Base-by-base conservation (phyloP, 768 basidiomycete species). In the Mycena olivaceomarginata region DNA sequence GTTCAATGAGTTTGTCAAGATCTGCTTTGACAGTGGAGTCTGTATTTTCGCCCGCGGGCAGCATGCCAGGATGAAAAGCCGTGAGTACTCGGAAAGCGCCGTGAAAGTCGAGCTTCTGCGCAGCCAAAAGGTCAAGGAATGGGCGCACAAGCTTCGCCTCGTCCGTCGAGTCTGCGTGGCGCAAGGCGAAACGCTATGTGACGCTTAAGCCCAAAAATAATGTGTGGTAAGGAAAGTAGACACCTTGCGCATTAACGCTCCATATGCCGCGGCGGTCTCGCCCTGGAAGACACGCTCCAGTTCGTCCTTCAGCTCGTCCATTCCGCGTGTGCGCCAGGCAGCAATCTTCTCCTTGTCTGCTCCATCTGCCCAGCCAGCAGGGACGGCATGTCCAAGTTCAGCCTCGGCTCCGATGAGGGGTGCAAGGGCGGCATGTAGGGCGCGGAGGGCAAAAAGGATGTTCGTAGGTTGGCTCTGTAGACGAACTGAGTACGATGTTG, bases 321-420 rank as follows among this genome's bases (percentile, higher is more conserved):
- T 81, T 9, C 93, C 95, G 11, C 87, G 86, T 62, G 90, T 86
- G 15, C 88, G 89, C 94, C 96, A 97, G 31, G 88, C 89, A 10
- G 90, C 86, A 51, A 95, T 79, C 75, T 91, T 89, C 22, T 93
- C 93, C 13, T 88, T 79, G 5, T 89, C 84, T 0, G 81, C 89
- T 18, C 86, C 86, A 11, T 90, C 86, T 0, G 93, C 93, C 96
- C 96, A 98, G 1, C 92, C 94, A 22, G 82, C 70, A 1, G 85
- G 79, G 11, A 92, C 88, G 59, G 91, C 91, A 68, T 88, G 90
- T 16, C 91, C 91, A 4, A 87, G 78, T 43, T 92, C 91, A 20
- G 87, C 82, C 81, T 99, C 98, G 9, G 94, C 95, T 3, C 97
- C 97, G 62, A 99, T 93, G 64, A 99, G 86, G 5, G 97, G 97